Base-by-base conservation (phyloP, 441 rosid species). In the Aquilaria agallochum region DNA sequence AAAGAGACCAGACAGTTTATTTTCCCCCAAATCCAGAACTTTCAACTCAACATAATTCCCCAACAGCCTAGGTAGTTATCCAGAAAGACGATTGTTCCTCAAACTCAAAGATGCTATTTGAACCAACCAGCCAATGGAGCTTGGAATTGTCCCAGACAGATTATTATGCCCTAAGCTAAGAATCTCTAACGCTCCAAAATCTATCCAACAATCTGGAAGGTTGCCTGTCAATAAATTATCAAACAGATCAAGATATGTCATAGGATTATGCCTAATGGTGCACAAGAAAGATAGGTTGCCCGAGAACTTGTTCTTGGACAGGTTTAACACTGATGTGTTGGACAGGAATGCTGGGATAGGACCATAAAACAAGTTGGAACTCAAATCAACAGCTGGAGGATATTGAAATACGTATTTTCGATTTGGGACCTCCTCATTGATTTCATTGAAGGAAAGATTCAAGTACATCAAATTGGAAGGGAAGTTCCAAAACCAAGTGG, bases 181-280 rank as follows among this genome's bases (percentile, higher is more conserved):
- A n/a, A 36, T 47, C 2, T 0, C 13, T 31, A 62, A 15, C 5
- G 12, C 4, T 9, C 15, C n/a, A 69, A 67, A 74, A 14, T 31
- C 42, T 54, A 8, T 65, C 64, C 64, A 72, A n/a, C 72, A 64
- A 51, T 69, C 63, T 1, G 77, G 75, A 42, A 70, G 58, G 47
- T 42, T 53, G 15, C 70, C 77, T 13, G 62, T 72, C 5, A 69
- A 42, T 20, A 14, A 32, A 48, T 58, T 52, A 10, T 66, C 34
- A 32, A 55, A 60, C 12, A 50, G 64, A 50, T 50, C 64, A 1
- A 49, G 27, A 60, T 32, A 33, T 5, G 6, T 50, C 61, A 33
- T 32, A 50, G 36, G 11, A 2, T 2, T 47, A 2, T 48, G 49
- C 20, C 32, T 10, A 11, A 64, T 36, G 10, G 65, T n/a, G 30